phyloP scores from a whole-genome alignment of 1,139 yeast genomes.

The Yamadazyma songkhlaensis region DNA sequence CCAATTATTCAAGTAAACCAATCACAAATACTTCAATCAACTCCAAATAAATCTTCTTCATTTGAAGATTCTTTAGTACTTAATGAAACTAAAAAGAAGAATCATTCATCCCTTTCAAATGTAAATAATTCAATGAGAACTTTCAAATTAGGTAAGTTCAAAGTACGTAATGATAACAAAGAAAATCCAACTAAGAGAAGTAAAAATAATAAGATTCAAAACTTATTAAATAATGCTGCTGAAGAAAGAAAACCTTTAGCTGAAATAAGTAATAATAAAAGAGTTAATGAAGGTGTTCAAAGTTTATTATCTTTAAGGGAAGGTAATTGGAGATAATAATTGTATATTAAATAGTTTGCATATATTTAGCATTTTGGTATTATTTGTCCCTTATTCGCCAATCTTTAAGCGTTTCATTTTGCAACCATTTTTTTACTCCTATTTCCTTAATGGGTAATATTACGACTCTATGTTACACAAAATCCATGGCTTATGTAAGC shows the following conservation, averaged over 20 bases:
- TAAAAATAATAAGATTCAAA: constrained; percentile 14
- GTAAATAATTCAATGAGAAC: constrained; percentile 35
- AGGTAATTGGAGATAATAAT: constrained; percentile 32
- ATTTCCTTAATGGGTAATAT: too few species aligned
- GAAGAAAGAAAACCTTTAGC: constrained; percentile 30
- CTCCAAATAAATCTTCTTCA: constrained; percentile 19
- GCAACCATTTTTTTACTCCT: too few species aligned
- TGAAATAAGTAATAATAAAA: constrained; percentile 17
- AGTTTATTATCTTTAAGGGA: constrained; percentile 42
- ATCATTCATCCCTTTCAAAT: constrained; percentile 34
- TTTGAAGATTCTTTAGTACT: constrained; percentile 19
- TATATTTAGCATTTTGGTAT: constrained; percentile 2
- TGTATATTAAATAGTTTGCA: constrained; percentile 14
- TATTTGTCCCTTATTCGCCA: too few species aligned
- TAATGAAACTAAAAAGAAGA: constrained; percentile 37
- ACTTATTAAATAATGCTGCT: constrained; percentile 18
- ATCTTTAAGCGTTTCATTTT: too few species aligned
- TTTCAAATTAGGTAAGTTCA: constrained; percentile 29
- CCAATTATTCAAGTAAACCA: constrained; percentile 9
- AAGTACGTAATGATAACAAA: constrained; percentile 14
- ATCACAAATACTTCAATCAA: not conserved
- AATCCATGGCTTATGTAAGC: not conserved
- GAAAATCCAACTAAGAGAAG: constrained; percentile 11
- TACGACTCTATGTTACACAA: not conserved
- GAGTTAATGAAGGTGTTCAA: constrained; percentile 33